Base-by-base conservation (phyloP, 106 monocot species). In the Dendrobium chrysotoxum region DNA sequence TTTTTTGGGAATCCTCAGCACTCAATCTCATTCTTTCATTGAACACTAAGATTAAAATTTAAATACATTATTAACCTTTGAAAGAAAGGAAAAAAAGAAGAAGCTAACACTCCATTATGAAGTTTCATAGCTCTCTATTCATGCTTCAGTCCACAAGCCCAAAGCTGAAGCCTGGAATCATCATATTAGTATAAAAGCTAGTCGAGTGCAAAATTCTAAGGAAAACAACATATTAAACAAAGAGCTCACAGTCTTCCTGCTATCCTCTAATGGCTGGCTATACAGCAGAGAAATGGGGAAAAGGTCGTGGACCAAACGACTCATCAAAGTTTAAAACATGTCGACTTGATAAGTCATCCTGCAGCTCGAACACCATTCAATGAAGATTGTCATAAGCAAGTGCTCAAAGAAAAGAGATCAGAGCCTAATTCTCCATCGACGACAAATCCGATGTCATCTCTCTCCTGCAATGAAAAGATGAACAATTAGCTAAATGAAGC, bases 341-440 rank as follows among this genome's bases (percentile, higher is more conserved):
- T 55, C 55, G 55, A 55, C 12, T 2, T 20, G 44, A 44, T 6
- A 44, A 7, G 0, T 44, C 44, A 44, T 44, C 44, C 44, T 44
- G 44, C 44, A 44, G 44, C 44, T 44, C 44, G 44, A 44, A 7
- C 44, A 44, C 44, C 44, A 44, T 44, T 7, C 44, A 9, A 61
- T 8, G 61, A 61, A 61, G n/a, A 23, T 23, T 61, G 4, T 74
- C 74, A 74, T 28, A 74, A 31, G 41, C 40, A 40, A 21, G 74
- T 74, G 40, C 74, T 74, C 41, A 74, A 40, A 6, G 40, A 41
- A 21, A 40, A 74, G 74, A 74, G 18, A 41, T 74, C 74, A 74
- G 74, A 74, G 9, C 41, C 28, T 41, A 74, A 41, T 41, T 74
- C 74, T 74, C 41, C 74, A 7, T 74, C 41, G 21, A 41, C 41